Evolutionary conservation across 331 rosid species (phyloP), one percentile per base, ranked within the genome.

Genomic region (Malus hybrid): DNA sequence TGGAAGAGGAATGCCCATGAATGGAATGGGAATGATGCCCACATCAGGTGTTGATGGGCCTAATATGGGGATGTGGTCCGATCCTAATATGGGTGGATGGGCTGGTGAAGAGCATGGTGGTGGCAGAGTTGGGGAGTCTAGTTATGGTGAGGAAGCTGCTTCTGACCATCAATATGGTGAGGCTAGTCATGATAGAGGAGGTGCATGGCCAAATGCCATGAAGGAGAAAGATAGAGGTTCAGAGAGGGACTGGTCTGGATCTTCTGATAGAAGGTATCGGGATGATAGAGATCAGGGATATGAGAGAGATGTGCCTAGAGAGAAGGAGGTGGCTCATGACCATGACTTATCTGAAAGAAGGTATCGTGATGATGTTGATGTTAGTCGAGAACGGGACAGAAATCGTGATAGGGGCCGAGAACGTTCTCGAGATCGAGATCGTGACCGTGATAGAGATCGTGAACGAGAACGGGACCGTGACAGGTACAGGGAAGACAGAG

Each of bases 1-100:
- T 8, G 97, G 97, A 33, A 88, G 99, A 76, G 99, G 97, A 60
- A 94, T 94, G 93, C 97, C 96, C 52, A 80, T 90, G 84, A 90
- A 89, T 72, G 99, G 99, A 65, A 90, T 94, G 97, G 97, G 99
- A 73, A 94, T 94, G 99, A 94, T 94, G 90, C 96, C 96, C 0
- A 20, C 90, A 18, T 65, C 97, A 0, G 93, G 92, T 48, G 88
- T 91, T 71, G 99, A 92, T 64, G 99, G 97, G 50, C 96, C 92
- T 77, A 89, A 94, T 77, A 90, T 89, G 92, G 99, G 97, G 73
- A 94, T 94, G 97, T 94, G 97, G 99, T 64, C 91, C 0, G 97
- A 94, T 81, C 97, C 99, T 42, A 88, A 62, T 78, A 87, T 94
- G 97, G 97, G 93, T 60, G 96, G 88, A 71, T 94, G 99, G 99